phyloP scores from a whole-genome alignment of 1,139 yeast genomes.

The Saccharomyces hybrid region DNA sequence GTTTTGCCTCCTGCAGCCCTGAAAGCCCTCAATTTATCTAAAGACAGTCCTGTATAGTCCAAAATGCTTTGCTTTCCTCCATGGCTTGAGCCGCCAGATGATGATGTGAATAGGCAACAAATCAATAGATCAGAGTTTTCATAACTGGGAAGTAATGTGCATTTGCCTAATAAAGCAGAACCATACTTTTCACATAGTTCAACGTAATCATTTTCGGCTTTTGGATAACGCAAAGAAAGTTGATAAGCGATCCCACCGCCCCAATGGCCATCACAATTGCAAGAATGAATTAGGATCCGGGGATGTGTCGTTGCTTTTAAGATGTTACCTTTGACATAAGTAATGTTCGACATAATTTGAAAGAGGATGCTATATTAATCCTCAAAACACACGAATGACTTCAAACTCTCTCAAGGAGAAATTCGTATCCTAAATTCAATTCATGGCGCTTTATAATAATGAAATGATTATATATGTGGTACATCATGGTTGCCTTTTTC shows the following conservation, averaged over 20 bases:
- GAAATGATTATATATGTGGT: neutral
- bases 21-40: slow-evolving; percentile 4
- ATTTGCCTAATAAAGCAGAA: slow-evolving; percentile 19
- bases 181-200: slow-evolving; percentile 21
- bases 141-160: slow-evolving; percentile 23
- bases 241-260: slow-evolving; percentile 61
- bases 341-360: slow-evolving; percentile 12
- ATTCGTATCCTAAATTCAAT: neutral
- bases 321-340: slow-evolving; percentile 20
- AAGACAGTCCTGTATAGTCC: slow-evolving; percentile 15
- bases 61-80: slow-evolving; percentile 15
- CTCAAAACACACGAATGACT: neutral
- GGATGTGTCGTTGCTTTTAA: slow-evolving; percentile 9
- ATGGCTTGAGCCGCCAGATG: slow-evolving; percentile 21
- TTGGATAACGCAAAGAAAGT: slow-evolving; percentile 20
- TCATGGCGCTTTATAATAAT: neutral
- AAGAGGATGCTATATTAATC: neutral
- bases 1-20: neutral
- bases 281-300: slow-evolving; percentile 46
- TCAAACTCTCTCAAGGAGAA: neutral
- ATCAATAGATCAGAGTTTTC: slow-evolving; percentile 15
- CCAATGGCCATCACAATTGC: slow-evolving; percentile 76
- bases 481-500: neutral
- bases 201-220: slow-evolving; percentile 22
- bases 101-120: slow-evolving; percentile 25